phyloP scores from a whole-genome alignment of 768 basidiomycete species.

The Pilatotrama ljubarskyi region DNA sequence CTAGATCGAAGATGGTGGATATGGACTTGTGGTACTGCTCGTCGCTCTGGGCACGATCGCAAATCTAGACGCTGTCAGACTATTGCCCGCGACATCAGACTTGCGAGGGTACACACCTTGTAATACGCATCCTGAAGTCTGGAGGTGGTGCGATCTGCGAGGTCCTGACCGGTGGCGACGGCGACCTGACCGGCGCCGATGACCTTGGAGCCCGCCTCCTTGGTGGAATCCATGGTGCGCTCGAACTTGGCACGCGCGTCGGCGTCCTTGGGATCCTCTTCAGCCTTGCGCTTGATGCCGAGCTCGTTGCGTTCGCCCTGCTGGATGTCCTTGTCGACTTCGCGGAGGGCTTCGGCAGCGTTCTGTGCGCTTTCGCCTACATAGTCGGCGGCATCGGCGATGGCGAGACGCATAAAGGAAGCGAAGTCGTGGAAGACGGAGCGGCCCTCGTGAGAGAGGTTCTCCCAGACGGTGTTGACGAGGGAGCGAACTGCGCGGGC shows the following conservation, averaged over 20 bases:
- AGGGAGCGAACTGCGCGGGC: slow-evolving; percentile 51
- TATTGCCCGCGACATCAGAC: neutral
- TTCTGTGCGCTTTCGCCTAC: slow-evolving; percentile 51
- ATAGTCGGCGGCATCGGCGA: slow-evolving; percentile 66
- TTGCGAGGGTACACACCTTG: slow-evolving; percentile 39
- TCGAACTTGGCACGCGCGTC: slow-evolving; percentile 60
- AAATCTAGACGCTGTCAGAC: slow-evolving; percentile 44
- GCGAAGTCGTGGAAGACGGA: slow-evolving; percentile 61
- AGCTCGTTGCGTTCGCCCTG: slow-evolving; percentile 58
- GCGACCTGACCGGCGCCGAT: slow-evolving; percentile 56
- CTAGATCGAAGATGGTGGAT: slow-evolving; percentile 54
- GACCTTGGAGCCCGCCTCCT: slow-evolving; percentile 52
- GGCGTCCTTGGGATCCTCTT: slow-evolving; percentile 41
- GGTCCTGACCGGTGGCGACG: slow-evolving; percentile 44
- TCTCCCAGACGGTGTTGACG: slow-evolving; percentile 53
- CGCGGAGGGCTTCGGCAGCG: slow-evolving; percentile 54
- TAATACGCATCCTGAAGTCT: slow-evolving; percentile 54
- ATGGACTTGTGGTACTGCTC: slow-evolving; percentile 58
- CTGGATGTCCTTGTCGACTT: slow-evolving; percentile 58
- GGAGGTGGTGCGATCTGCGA: slow-evolving; percentile 40
- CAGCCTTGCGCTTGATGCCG: slow-evolving; percentile 50
- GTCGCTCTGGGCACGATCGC: slow-evolving; percentile 64
- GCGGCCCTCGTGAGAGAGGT: slow-evolving; percentile 51
- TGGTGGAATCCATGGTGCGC: slow-evolving; percentile 65
- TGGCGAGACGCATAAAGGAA: slow-evolving; percentile 61